phyloP scores from a whole-genome alignment of 1,284 basidiomycete species.

The Mycosarcoma mackinlayi region DNA sequence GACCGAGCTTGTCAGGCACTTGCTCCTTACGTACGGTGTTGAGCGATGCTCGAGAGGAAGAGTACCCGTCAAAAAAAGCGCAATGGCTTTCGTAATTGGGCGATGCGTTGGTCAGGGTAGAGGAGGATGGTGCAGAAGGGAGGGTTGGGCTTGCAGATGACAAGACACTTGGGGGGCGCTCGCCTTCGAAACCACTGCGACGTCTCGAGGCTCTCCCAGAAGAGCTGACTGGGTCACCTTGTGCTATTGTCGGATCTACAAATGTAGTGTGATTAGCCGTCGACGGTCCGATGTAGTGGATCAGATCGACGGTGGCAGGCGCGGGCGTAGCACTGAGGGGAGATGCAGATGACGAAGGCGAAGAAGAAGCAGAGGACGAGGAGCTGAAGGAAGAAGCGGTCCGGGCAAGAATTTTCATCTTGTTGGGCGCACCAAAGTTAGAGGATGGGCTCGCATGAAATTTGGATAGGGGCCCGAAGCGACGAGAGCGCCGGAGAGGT shows the following conservation, averaged over 20 bases:
- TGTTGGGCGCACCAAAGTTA: background rate
- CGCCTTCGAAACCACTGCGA: background rate
- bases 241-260: background rate
- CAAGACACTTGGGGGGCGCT: background rate
- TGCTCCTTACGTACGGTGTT: background rate
- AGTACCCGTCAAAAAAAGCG: conserved; percentile 27
- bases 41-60: background rate
- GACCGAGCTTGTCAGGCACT: background rate
- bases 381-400: conserved; percentile 1
- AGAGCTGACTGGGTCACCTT: background rate
- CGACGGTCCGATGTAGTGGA: background rate
- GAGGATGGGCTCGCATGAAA: conserved; percentile 11
- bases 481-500: conserved; percentile 2
- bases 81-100: conserved; percentile 11
- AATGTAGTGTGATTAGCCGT: background rate
- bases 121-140: background rate
- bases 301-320: background rate
- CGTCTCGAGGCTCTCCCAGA: no score
- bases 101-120: background rate
- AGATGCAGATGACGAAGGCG: background rate
- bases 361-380: conserved; percentile 4
- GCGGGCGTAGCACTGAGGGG: background rate
- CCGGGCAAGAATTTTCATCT: background rate
- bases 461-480: background rate
- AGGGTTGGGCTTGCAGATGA: background rate